A percentile compares a stretch with the other conserved stretches of the same genome.
phyloP scores from a whole-genome alignment of 257 asterid genomes.

The Cruciata laevipes region DNA sequence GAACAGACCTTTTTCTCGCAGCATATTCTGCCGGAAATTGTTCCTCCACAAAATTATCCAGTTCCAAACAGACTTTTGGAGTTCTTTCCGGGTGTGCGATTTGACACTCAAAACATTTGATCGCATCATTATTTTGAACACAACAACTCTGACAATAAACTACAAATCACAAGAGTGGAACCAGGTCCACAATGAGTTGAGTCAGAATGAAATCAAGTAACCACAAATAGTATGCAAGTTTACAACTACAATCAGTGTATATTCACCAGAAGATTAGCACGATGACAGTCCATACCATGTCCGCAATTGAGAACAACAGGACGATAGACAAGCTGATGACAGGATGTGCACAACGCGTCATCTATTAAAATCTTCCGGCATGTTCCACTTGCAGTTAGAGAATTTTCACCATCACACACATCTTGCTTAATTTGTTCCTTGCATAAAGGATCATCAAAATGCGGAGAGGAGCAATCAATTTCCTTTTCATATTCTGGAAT shows the following conservation, averaged over 20 bases:
- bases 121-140: conserved; percentile 14
- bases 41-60: conserved; percentile 44
- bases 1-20: conserved; percentile 21
- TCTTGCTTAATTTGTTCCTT: not conserved
- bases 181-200: not conserved
- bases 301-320: conserved; percentile 54
- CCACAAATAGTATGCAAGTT: not conserved
- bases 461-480: conserved; percentile 12
- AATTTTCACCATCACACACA: not conserved
- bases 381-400: conserved; percentile 16
- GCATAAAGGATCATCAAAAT: conserved; percentile 6
- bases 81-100: conserved; percentile 36
- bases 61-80: conserved; percentile 45
- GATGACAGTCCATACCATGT: conserved; percentile 38
- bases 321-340: conserved; percentile 33
- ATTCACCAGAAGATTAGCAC: conserved; percentile 8
- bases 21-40: conserved; percentile 36
- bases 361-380: conserved; percentile 27
- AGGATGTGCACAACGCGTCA: conserved; percentile 39
- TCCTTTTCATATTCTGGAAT: conserved; percentile 17
- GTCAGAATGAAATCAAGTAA: not conserved
- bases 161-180: conserved; percentile 4
- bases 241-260: not conserved
- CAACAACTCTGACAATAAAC: conserved; percentile 19
- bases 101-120: conserved; percentile 41